A percentile compares a stretch with the other conserved stretches of the same genome.
Conservation (phyloP, 768 basidiomycete species). For the Leucosporidium scottii region DNA sequence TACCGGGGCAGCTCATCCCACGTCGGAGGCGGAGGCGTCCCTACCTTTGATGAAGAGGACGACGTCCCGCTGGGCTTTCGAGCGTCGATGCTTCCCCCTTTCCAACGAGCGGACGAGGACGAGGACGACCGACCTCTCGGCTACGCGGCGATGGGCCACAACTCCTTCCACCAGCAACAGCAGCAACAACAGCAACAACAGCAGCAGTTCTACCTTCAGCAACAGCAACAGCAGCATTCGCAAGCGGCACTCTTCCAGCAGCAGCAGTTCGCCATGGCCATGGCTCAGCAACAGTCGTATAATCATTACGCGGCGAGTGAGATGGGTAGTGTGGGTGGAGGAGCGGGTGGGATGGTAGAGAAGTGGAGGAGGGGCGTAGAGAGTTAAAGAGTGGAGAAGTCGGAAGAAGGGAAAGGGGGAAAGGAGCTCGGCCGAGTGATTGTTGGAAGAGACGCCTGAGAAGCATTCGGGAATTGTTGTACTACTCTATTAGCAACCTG, state of each 20-base stretch:
- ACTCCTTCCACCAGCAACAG: too few species aligned
- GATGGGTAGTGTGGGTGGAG: not conserved
- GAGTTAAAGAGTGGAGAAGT: too few species aligned
- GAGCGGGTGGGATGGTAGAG: slow-evolving; percentile 15
- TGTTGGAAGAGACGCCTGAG: too few species aligned
- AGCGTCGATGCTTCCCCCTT: not conserved
- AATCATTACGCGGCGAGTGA: too few species aligned
- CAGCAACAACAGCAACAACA: not conserved
- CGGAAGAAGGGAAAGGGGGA: too few species aligned
- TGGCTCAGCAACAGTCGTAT: not conserved
- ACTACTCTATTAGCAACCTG: too few species aligned
- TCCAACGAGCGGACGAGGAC: not conserved
- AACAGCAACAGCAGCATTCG: not conserved
- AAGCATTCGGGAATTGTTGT: too few species aligned
- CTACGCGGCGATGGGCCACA: not conserved
- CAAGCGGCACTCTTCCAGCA: not conserved
- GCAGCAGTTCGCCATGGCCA: not conserved
- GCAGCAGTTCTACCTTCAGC: not conserved
- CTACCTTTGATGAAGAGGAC: slow-evolving; percentile 13
- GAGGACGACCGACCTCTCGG: slow-evolving; percentile 10
- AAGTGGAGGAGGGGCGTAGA: slow-evolving; percentile 17
- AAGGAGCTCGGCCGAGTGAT: too few species aligned
- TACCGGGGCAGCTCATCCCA: not conserved
- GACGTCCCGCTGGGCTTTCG: slow-evolving; percentile 26
- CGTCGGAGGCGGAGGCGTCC: not conserved